Evolutionary conservation across 345 rosid species (phyloP), one percentile per base, ranked within the genome.

Genomic region (Sisymbrium altissimum): DNA sequence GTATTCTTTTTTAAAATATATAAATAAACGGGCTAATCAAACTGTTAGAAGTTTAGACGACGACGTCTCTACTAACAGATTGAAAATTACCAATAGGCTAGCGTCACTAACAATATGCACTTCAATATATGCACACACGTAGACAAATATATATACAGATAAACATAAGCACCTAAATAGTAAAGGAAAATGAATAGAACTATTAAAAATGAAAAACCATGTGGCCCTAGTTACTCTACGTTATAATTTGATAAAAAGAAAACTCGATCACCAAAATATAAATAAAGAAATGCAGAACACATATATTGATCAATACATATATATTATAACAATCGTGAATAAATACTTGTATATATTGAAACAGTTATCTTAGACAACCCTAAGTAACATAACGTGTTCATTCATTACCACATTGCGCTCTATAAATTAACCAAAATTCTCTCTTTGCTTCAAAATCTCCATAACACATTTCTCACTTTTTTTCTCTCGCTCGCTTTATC

Each of bases 1-100:
- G 57, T 35, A 57, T 43, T 43, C 3, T 30, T 25, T 33, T 23
- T 10, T 2, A 17, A 9, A 53, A 50, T 13, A 25, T 35, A 36
- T 63, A 33, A 43, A 65, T 1, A 60, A 30, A 59, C 18, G 4
- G 48, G 59, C 18, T 59, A 74, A 50, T 68, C 49, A 67, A 27
- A 12, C 55, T 40, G 74, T 68, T 50, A 52, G 56, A 52, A 60
- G 33, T 19, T 8, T 15, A 15, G 64, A 75, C 64, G 62, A 68
- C 33, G 55, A 75, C 55, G 68, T 68, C 56, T 75, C 74, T 75
- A 75, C 79, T 75, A 68, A 75, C 74, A 41, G 62, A 68, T 75
- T 61, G 79, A 75, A 52, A 61, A 41, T 15, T 66, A 29, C 72
- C 27, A 18, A 58, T 18, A 29, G 60, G 67, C 3, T 25, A 36